A percentile compares a stretch with the other conserved stretches of the same genome.
Evolutionary conservation across 805 yeast species (phyloP).

Genomic region (Kockiozyma suomiensis): DNA sequence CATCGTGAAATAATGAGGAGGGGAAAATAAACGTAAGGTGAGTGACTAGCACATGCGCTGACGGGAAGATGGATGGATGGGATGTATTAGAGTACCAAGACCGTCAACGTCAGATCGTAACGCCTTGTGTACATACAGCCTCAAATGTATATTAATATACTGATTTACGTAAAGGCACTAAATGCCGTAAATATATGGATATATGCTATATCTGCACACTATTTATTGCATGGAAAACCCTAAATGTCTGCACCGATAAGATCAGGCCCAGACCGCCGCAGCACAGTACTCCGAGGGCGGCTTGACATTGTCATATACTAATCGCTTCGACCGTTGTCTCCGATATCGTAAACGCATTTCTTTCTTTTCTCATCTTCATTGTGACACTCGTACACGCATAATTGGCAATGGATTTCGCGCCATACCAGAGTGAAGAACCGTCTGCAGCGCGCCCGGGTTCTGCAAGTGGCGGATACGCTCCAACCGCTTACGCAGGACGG

Average conservation of each 20-base stretch:
- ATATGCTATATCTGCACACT: not conserved
- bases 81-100: not conserved
- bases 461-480: conserved; percentile 13
- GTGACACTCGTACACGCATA: not conserved
- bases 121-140: not conserved
- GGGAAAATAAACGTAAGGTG: not conserved
- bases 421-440: conserved; percentile 35
- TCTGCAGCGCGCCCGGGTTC: conserved; percentile 20
- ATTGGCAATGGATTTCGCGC: conserved; percentile 35
- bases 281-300: not conserved
- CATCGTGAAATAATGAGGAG: conserved; percentile 23
- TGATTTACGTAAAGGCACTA: not conserved
- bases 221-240: not conserved
- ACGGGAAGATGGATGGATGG: conserved; percentile 6
- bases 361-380: not conserved
- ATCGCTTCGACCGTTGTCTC: not conserved
- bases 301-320: not conserved
- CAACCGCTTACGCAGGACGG: conserved; percentile 8
- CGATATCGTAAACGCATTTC: not conserved
- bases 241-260: not conserved
- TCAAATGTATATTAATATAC: not conserved
- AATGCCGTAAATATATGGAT: not conserved
- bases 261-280: conserved; percentile 16
- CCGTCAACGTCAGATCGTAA: not conserved
- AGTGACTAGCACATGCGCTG: conserved; percentile 1